Base-by-base conservation (phyloP, 148 eudicot species). In the Camellia sinensis region DNA sequence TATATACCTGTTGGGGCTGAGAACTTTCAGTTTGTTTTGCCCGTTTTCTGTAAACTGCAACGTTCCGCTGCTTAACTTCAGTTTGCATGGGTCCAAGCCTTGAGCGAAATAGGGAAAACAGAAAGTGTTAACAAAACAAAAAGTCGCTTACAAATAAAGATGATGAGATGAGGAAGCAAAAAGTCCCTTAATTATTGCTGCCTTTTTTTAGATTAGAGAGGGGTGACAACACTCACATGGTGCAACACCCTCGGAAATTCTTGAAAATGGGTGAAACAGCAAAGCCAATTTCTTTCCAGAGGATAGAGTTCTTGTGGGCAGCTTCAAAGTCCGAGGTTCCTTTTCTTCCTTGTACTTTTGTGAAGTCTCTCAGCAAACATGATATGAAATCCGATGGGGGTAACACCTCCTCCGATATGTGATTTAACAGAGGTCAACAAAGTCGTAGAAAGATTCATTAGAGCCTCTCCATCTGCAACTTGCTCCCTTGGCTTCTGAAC, bases 31-130 rank as follows among this genome's bases (percentile, higher is more conserved):
- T 37, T 7, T 73, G 68, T 68, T 22, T 83, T 10, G 74, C 71
- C 46, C 71, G 81, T 45, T 61, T 85, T 78, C 74, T 85, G 37
- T 74, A 84, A 83, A 64, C 82, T 17, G 65, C 54, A 67, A 60
- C 41, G 83, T 76, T 90, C 14, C 88, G 82, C 29, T 72, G 85
- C 88, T 89, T 91, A 21, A 86, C 7, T 63, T 87, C 83, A 74
- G 62, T 63, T 9, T 75, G 64, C 94, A 92, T 89, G 8, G 91
- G 91, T 77, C 97, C 94, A 82, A 86, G 74, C 92, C 97, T 92
- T 44, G 0, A 61, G 29, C 37, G 56, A 46, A 68, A 10, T 43
- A 11, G 10, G 61, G 3, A 12, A 70, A 2, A 41, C 7, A 63
- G 52, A 43, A 60, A 18, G 4, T 41, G 9, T 44, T 50, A 10